Conservation (phyloP, 352 stramenopile species). For the Globisporangium irregulare region DNA sequence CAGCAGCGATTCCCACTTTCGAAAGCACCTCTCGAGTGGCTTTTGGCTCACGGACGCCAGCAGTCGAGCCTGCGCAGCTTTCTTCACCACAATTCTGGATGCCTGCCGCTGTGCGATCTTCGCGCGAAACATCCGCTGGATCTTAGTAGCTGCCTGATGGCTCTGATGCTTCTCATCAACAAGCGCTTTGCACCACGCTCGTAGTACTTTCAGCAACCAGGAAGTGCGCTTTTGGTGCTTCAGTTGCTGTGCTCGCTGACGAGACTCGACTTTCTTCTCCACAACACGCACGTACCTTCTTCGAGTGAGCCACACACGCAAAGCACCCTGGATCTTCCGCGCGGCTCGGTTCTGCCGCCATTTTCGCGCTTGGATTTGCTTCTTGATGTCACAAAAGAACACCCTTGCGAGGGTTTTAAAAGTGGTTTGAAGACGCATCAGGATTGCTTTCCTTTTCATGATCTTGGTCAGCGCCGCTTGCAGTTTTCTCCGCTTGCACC, state of each 20-base stretch:
- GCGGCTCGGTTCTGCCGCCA: constrained; percentile 37
- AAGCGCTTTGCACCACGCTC: constrained; percentile 23
- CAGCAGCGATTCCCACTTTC: constrained; percentile 44
- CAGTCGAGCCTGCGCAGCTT: constrained; percentile 39
- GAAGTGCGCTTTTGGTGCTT: constrained; percentile 13
- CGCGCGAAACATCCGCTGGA: constrained; percentile 52
- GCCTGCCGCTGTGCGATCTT: constrained; percentile 41
- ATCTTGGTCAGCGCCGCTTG: constrained; percentile 33
- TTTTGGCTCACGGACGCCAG: constrained; percentile 46
- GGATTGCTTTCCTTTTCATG: constrained; percentile 30
- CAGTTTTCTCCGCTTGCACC: constrained; percentile 21
- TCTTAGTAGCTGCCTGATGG: constrained; percentile 27
- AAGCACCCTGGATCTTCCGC: constrained; percentile 40
- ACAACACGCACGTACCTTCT: constrained; percentile 40
- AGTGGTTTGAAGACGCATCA: constrained; percentile 38
- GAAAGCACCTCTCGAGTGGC: constrained; percentile 59
- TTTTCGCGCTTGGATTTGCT: constrained; percentile 27
- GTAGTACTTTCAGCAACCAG: constrained; percentile 24
- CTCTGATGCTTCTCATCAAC: constrained; percentile 17
- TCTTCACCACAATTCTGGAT: constrained; percentile 43
- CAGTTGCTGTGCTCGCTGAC: constrained; percentile 12
- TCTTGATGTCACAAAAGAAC: constrained; percentile 51
- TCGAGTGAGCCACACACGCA: constrained; percentile 41
- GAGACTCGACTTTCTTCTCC: constrained; percentile 26
- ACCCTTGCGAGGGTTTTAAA: constrained; percentile 36